Conservation (phyloP, 176 grass and related monocot genomes). For the barley (Hordeum vulgare) region DNA sequence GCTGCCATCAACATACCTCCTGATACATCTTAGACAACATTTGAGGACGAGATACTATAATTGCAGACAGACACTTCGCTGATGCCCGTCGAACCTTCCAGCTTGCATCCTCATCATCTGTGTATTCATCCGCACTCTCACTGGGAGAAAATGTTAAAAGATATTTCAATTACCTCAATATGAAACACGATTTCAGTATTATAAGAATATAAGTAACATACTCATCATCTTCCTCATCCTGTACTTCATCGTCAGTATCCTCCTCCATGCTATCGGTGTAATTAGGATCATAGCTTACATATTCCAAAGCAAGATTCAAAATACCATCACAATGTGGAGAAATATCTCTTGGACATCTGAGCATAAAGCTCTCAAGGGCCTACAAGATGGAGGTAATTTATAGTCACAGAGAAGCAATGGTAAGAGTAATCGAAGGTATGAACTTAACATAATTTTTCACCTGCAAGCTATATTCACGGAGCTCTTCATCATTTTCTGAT, state of each 20-base stretch:
- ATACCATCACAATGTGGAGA: slow-evolving; percentile 76
- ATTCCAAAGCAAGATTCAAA: slow-evolving; percentile 83
- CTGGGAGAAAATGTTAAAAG: slow-evolving; percentile 34
- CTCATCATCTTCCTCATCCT: slow-evolving; percentile 96
- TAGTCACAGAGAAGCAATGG: neutral
- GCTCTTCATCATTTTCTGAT: slow-evolving; percentile 96
- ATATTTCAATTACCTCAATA: slow-evolving; percentile 4
- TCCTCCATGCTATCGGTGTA: slow-evolving; percentile 98
- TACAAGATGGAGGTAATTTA: slow-evolving; percentile 26
- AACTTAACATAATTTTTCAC: slow-evolving; percentile 21
- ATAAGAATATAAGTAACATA: slow-evolving; percentile 38
- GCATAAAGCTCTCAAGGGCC: slow-evolving; percentile 97
- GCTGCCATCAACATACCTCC: slow-evolving; percentile 43
- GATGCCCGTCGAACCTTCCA: slow-evolving; percentile 98
- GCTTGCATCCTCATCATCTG: slow-evolving; percentile 97
- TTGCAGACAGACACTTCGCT: slow-evolving; percentile 85
- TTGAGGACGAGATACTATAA: slow-evolving; percentile 90
- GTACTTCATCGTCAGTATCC: slow-evolving; percentile 83
- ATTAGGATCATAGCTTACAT: slow-evolving; percentile 99
- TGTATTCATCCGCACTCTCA: slow-evolving; percentile 96
- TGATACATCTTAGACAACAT: slow-evolving; percentile 81
- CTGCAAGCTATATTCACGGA: slow-evolving; percentile 96
- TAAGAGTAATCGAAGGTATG: slow-evolving; percentile 2
- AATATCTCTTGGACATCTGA: slow-evolving; percentile 95
- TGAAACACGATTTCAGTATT: neutral